Base-by-base conservation (phyloP, 1,139 yeast genomes). In the Sugiyamaella japonica region DNA sequence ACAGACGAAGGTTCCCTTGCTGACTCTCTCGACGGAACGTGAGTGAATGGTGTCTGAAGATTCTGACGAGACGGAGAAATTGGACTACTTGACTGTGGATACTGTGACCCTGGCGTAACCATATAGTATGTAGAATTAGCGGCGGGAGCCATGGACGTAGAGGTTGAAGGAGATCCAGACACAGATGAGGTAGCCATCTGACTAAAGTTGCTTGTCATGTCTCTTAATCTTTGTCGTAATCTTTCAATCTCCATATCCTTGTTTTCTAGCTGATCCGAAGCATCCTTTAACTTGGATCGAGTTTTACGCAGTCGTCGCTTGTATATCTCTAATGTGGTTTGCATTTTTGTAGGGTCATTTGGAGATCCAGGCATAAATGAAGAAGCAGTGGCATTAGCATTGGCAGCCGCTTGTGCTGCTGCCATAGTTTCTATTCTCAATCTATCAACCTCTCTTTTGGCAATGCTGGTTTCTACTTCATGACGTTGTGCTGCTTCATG, bases 401-500 rank as follows among this genome's bases (percentile, higher is more conserved):
- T 37, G 31, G 48, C 48, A 13, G 50, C 50, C 13, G 53, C 52
- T 40, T 47, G 56, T 48, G 53, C 46, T 50, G 61, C 57, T 41
- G 55, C 60, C 54, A 57, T 48, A 59, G 52, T 61, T 60, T 73
- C 75, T 48, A 70, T 68, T 50, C 75, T 72, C 46, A 80, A 67
- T 50, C 79, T 70, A 59, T 79, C 82, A 29, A 76, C 76, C 60
- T 80, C 82, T 42, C 80, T 74, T 61, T 77, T 75, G 45, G 73
- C 71, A 23, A 79, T 63, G 53, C 70, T 74, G 48, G 71, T 70
- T 61, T 79, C 83, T 16, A 79, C 82, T 58, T 76, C 78, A 52
- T 70, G 70, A 37, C 83, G 67, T 61, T 74, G 77, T 39, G 70
- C 67, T 7, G 68, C 60, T 55, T 75, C 78, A 49, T 70, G 69